These are phyloP conservation scores for Plasmodium coatneyi DNA, from an alignment of 169 alveolate genomes.

Conservation along the genomic window DNA sequence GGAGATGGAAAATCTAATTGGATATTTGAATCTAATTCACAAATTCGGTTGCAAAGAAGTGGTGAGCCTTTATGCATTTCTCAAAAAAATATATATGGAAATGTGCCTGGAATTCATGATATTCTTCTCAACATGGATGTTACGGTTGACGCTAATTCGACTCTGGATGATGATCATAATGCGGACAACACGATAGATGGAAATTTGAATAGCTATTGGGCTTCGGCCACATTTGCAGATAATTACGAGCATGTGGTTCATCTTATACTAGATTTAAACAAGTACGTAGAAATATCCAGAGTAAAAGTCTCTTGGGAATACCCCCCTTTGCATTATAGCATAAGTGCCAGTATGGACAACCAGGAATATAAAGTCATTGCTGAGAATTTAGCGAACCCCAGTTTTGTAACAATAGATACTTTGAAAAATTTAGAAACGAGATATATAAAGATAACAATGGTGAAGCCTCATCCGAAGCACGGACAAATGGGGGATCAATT, in stretches of 20 bases:
- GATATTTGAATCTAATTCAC: conserved; percentile 90
- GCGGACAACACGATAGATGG: conserved; percentile 87
- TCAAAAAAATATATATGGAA: conserved; percentile 83
- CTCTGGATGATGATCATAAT: conserved; percentile 81
- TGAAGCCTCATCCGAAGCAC: conserved; percentile 89
- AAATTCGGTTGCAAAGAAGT: conserved; percentile 81
- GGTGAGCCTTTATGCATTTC: conserved; percentile 87
- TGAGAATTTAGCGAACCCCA: conserved; percentile 84
- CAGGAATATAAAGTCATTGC: conserved; percentile 78
- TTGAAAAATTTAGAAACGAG: conserved; percentile 83
- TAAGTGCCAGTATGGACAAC: conserved; percentile 88
- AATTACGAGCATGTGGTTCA: conserved; percentile 80
- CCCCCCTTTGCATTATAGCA: conserved; percentile 89
- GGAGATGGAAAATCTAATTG: conserved; percentile 88
- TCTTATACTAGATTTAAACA: conserved; percentile 84
- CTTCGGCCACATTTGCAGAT: conserved; percentile 87
- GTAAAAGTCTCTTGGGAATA: conserved; percentile 91
- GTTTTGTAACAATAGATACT: conserved; percentile 83
- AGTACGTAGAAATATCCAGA: conserved; percentile 79
- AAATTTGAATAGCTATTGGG: conserved; percentile 91
- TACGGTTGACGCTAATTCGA: conserved; percentile 75
- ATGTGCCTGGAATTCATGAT: conserved; percentile 88
- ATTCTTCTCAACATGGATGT: conserved; percentile 76
- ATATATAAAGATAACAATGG: conserved; percentile 85
- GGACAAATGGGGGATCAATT: conserved; percentile 87